Evolutionary conservation across 345 rosid species (phyloP).

Genomic region (Triadica sebifera): DNA sequence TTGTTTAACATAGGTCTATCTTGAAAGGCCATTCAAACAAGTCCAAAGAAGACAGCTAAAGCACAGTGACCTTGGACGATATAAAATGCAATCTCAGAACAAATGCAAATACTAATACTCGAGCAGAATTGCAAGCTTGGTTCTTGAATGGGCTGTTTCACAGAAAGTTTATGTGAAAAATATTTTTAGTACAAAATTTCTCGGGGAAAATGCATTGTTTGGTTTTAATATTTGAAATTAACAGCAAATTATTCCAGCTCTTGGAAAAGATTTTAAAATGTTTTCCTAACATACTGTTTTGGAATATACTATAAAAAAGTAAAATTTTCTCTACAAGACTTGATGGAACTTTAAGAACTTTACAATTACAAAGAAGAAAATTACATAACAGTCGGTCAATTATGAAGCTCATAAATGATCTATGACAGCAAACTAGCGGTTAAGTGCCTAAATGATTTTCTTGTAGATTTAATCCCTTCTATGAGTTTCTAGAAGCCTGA

Average conservation of each 20-base stretch:
- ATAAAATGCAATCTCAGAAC: background rate
- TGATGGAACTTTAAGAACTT: background rate
- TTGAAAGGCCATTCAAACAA: background rate
- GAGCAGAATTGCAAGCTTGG: no score
- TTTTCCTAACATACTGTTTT: no score
- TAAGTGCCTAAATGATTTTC: background rate
- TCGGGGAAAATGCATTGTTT: background rate
- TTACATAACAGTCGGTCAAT: background rate
- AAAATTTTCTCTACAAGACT: background rate
- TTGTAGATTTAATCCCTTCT: background rate
- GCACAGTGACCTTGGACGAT: background rate
- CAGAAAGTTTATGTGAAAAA: background rate
- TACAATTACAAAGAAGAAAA: background rate
- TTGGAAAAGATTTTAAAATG: no score
- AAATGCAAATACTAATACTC: background rate
- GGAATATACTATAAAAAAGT: background rate
- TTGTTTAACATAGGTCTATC: background rate
- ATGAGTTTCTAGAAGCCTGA: conserved; percentile 1
- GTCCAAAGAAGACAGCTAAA: background rate
- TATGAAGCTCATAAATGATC: no score
- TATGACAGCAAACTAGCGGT: background rate
- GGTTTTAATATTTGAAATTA: background rate
- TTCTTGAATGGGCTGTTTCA: background rate
- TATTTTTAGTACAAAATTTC: background rate
- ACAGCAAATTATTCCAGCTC: background rate